Evolutionary conservation across 2,329 filamentous ascomycete species (phyloP), one percentile per base, ranked within the genome.

Genomic region (Macrophomina pseudophaseolina): DNA sequence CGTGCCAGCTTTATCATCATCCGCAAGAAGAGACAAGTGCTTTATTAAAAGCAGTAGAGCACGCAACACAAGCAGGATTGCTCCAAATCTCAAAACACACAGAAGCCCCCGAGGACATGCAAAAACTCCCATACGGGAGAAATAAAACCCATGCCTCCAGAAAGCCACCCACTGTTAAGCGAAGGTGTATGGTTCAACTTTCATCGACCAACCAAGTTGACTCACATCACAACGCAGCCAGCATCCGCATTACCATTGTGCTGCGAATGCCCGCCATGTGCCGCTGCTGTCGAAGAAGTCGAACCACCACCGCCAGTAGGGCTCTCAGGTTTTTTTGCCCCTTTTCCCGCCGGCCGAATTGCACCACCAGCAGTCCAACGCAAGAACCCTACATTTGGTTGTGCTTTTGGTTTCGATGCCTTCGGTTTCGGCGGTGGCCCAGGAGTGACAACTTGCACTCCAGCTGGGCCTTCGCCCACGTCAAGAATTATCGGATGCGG

Each of bases 301-400:
- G 64, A 38, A 40, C 46, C 54, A 23, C 65, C 65, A 38, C 53
- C 51, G 18, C 63, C 64, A 59, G 54, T 66, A 65, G 54, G 64
- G 64, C 66, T 63, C 62, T 72, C 71, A 72, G 70, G 69, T 72
- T 72, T 71, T 72, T 72, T 72, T 72, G 66, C 64, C 58, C 62
- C 68, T 71, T 72, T 72, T 72, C 70, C 68, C 68, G 71, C 71
- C 67, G 53, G 67, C 40, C 65, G 65, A 12, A 53, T 38, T 7
- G 67, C 63, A 12, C 67, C 68, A 4, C 69, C 70, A 44, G 72
- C 72, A 58, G 71, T 71, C 73, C 73, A 74, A 58, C 71, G 65
- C 40, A 74, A 68, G 64, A 74, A 72, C 9, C 67, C 65, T 9
- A 70, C 38, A 7, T 62, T 62, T 18, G 70, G 65, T 9, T 70